phyloP scores from a whole-genome alignment of 2,329 filamentous ascomycete species.

The Penicillium sp. region DNA sequence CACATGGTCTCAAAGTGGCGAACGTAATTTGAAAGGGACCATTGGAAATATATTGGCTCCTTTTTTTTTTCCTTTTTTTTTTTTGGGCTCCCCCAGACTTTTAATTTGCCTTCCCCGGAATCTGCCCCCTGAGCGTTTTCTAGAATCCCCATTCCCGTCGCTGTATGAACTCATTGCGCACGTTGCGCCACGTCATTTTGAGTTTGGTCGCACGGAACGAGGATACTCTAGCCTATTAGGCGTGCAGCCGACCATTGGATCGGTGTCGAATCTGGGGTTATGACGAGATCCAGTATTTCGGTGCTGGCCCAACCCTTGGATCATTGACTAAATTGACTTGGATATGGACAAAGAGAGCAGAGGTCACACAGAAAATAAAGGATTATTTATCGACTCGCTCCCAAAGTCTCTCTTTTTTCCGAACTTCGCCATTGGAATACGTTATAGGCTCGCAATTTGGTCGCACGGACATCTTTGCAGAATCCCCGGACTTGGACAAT shows the following conservation, averaged over 20 bases:
- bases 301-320: neutral
- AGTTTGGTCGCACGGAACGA: slow-evolving; percentile 17
- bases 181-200: slow-evolving; percentile 19
- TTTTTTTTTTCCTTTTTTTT: neutral
- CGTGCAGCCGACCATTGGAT: slow-evolving; percentile 3
- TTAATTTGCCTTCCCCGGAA: slow-evolving; percentile 6
- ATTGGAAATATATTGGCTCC: neutral
- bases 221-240: slow-evolving; percentile 5
- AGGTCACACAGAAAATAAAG: neutral
- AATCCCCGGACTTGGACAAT: slow-evolving; percentile 19
- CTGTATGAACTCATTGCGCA: slow-evolving; percentile 7
- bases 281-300: slow-evolving; percentile 8
- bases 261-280: slow-evolving; percentile 7
- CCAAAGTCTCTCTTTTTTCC: neutral
- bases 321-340: neutral
- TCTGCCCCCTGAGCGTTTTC: slow-evolving; percentile 9
- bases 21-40: neutral
- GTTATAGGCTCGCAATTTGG: neutral
- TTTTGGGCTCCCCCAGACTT: slow-evolving; percentile 2
- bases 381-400: neutral
- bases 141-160: slow-evolving; percentile 11
- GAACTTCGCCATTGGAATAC: neutral
- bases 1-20: slow-evolving; percentile 4
- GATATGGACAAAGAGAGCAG: neutral
- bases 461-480: slow-evolving; percentile 23